These are phyloP conservation scores for Trichoderma arundinaceum DNA, from an alignment of 2,329 filamentous ascomycete genomes.

Conservation along the genomic window DNA sequence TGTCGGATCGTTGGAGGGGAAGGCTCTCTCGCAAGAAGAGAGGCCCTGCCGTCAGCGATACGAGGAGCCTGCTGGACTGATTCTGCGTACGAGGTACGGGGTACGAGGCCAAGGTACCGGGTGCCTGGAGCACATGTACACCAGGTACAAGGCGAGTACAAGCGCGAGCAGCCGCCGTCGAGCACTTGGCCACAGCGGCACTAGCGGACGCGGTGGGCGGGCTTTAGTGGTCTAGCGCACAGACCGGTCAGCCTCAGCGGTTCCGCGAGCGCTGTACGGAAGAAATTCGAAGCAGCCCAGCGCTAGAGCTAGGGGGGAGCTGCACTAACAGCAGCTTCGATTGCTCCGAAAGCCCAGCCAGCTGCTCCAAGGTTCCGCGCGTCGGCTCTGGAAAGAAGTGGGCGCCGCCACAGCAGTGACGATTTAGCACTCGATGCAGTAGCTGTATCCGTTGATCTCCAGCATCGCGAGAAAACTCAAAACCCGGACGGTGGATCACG, in stretches of 20 bases:
- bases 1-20: conserved; percentile 20
- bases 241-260: conserved; percentile 24
- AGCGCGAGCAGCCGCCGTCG: too few relatives aligned
- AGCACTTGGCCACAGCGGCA: conserved; percentile 1
- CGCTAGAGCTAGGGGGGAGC: too few relatives aligned
- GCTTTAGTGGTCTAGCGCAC: conserved; percentile 26
- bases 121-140: conserved; percentile 15
- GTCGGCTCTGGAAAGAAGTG: not conserved
- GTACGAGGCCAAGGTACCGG: conserved; percentile 19
- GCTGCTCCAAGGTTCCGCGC: too few relatives aligned
- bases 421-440: not conserved
- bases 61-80: conserved; percentile 7
- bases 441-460: conserved; percentile 24
- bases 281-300: too few relatives aligned
- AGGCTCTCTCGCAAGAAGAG: conserved; percentile 2
- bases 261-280: conserved; percentile 5
- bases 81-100: not conserved
- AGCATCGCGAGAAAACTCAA: conserved; percentile 13
- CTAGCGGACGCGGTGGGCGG: not conserved
- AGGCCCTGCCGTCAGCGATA: conserved; percentile 21
- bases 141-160: not conserved
- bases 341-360: not conserved
- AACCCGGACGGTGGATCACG: conserved; percentile 6
- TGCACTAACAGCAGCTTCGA: not conserved
- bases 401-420: conserved; percentile 15